These are phyloP conservation scores for button mushroom (Agaricus bisporus) DNA, from an alignment of 768 basidiomycete genomes.

Conservation along the genomic window DNA sequence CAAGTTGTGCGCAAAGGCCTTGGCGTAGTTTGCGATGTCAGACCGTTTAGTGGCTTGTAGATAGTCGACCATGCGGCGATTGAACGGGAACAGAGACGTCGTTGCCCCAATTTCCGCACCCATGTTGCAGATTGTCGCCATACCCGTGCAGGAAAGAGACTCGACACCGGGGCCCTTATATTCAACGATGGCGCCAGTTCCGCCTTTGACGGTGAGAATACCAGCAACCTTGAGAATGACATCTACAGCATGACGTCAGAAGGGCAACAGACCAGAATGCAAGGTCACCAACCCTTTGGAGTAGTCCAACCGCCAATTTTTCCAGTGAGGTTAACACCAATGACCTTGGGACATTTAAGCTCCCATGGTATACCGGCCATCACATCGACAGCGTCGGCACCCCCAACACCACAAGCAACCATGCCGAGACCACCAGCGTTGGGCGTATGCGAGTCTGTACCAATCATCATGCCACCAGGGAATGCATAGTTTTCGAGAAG, in stretches of 20 bases:
- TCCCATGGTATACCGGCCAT: conserved; percentile 99
- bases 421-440: conserved; percentile 99
- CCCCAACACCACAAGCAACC: conserved; percentile 99
- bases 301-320: conserved; percentile 97
- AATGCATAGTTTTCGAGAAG: conserved; percentile 99
- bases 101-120: conserved; percentile 99
- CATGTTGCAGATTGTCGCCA: conserved; percentile 99
- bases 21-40: conserved; percentile 84
- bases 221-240: conserved; percentile 99
- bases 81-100: conserved; percentile 98
- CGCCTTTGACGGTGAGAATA: conserved; percentile 98
- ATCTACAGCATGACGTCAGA: conserved; percentile 38
- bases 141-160: conserved; percentile 95
- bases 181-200: conserved; percentile 98
- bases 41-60: conserved; percentile 90
- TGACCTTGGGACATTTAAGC: conserved; percentile 98
- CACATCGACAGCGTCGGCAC: conserved; percentile 98
- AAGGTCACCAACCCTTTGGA: conserved; percentile 68
- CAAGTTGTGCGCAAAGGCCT: conserved; percentile 86
- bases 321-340: conserved; percentile 94
- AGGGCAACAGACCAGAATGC: conserved; percentile 1
- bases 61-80: conserved; percentile 89
- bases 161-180: conserved; percentile 94
- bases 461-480: conserved; percentile 99
- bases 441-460: conserved; percentile 98